Percentiles rank a stretch among this genome's conserved stretches.
These are phyloP conservation scores for Isabelozyma gotoi DNA, from an alignment of 805 yeast species.

Conservation along the genomic window DNA sequence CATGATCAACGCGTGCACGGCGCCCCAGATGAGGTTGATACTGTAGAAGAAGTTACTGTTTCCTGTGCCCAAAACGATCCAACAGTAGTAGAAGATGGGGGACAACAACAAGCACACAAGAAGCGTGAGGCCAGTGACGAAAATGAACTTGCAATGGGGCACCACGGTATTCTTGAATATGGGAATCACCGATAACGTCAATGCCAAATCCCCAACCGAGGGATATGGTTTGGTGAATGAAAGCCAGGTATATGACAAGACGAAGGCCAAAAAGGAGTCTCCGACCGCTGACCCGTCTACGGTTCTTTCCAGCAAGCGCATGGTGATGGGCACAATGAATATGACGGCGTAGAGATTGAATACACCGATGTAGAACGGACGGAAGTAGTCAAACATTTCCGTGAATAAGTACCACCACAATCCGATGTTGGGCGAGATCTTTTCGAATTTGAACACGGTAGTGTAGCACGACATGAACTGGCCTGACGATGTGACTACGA, in stretches of 20 bases:
- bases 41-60: slow-evolving; percentile 97
- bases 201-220: slow-evolving; percentile 70
- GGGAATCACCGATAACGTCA: slow-evolving; percentile 36
- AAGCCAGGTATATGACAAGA: slow-evolving; percentile 40
- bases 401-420: slow-evolving; percentile 99
- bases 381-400: slow-evolving; percentile 89
- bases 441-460: slow-evolving; percentile 56
- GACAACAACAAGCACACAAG: slow-evolving; percentile 58
- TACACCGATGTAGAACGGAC: slow-evolving; percentile 76
- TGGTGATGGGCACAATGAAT: slow-evolving; percentile 70
- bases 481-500: slow-evolving; percentile 23
- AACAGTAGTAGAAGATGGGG: slow-evolving; percentile 88
- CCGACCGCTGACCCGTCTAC: slow-evolving; percentile 15
- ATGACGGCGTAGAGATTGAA: slow-evolving; percentile 74
- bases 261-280: slow-evolving; percentile 60
- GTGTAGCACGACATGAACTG: slow-evolving; percentile 47
- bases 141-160: slow-evolving; percentile 47
- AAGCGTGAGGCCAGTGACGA: slow-evolving; percentile 48
- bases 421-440: slow-evolving; percentile 87
- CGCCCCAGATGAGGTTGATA: slow-evolving; percentile 76
- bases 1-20: slow-evolving; percentile 64
- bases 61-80: slow-evolving; percentile 94
- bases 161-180: slow-evolving; percentile 47
- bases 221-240: slow-evolving; percentile 84
- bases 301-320: slow-evolving; percentile 51